Percentiles rank a stretch among this genome's conserved stretches.
Evolutionary conservation across 2,329 filamentous ascomycete species (phyloP).

Genomic region (Thermomyces lanuginosus): DNA sequence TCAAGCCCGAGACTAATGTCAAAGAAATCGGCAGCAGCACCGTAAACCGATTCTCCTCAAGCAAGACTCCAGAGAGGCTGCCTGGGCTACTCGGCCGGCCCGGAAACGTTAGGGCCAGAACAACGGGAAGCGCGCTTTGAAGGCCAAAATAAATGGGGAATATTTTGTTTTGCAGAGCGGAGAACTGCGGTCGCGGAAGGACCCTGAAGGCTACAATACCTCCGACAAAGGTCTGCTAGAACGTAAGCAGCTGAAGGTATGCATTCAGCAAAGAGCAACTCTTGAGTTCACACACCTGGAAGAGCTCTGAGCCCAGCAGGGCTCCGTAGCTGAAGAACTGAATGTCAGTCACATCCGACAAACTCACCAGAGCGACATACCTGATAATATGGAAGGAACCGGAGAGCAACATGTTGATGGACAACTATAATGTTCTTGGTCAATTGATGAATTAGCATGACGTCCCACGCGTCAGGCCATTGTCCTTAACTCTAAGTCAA

Average conservation of each 20-base stretch:
- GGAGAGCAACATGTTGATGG: background rate
- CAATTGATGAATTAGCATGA: slow-evolving; percentile 1
- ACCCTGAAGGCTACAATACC: slow-evolving; percentile 61
- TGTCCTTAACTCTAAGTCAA: background rate
- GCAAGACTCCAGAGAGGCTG: slow-evolving; percentile 41
- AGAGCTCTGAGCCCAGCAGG: slow-evolving; percentile 71
- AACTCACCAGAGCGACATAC: slow-evolving; percentile 3
- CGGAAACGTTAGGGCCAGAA: slow-evolving; percentile 68
- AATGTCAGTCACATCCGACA: background rate
- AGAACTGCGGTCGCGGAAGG: slow-evolving; percentile 66
- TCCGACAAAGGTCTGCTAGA: slow-evolving; percentile 51
- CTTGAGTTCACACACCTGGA: slow-evolving; percentile 43
- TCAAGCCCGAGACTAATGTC: slow-evolving; percentile 52
- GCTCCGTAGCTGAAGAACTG: slow-evolving; percentile 55
- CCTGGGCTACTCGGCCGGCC: slow-evolving; percentile 31
- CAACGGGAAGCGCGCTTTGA: slow-evolving; percentile 56
- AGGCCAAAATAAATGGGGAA: slow-evolving; percentile 75
- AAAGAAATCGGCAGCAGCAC: slow-evolving; percentile 53
- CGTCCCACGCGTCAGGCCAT: slow-evolving; percentile 2
- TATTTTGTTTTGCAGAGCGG: slow-evolving; percentile 58
- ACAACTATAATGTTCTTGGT: no score
- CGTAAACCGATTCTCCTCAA: slow-evolving; percentile 43
- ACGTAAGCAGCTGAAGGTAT: background rate
- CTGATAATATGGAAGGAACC: slow-evolving; percentile 10
- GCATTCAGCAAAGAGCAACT: slow-evolving; percentile 1